These are phyloP conservation scores for Geotrichum restrictum DNA, from an alignment of 1,139 yeast genomes.

Conservation along the genomic window DNA sequence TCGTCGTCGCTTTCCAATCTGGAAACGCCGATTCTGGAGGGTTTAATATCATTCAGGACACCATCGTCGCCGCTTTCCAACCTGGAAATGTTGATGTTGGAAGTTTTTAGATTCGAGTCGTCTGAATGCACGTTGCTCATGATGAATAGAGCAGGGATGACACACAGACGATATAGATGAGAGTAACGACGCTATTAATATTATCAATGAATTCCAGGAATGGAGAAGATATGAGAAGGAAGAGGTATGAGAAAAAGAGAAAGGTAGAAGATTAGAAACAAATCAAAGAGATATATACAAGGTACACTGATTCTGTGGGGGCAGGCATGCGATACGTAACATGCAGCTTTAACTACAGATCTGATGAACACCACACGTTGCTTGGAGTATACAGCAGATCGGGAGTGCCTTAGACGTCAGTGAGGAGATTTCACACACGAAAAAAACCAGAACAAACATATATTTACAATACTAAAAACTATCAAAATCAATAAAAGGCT, in stretches of 20 bases:
- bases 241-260: not conserved
- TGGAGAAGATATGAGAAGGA: not conserved
- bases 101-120: not conserved
- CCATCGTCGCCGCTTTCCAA: constrained; percentile 14
- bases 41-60: constrained; percentile 13
- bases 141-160: not conserved
- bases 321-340: not conserved
- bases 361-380: not conserved
- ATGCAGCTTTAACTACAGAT: constrained; percentile 8
- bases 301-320: not conserved
- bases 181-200: not conserved
- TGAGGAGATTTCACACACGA: too few species aligned
- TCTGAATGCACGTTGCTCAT: constrained; percentile 15
- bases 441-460: not conserved
- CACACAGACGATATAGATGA: constrained; percentile 4
- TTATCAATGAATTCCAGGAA: not conserved
- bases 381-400: constrained; percentile 1
- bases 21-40: not conserved
- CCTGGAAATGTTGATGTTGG: not conserved
- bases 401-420: too few species aligned
- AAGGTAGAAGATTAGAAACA: too few species aligned
- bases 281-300: not conserved
- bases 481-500: not conserved
- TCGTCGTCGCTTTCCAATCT: constrained; percentile 13
- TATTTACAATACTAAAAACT: constrained; percentile 6